Evolutionary conservation across 2,329 filamentous ascomycete genomes (phyloP).

Genomic region (Cercospora sesami): DNA sequence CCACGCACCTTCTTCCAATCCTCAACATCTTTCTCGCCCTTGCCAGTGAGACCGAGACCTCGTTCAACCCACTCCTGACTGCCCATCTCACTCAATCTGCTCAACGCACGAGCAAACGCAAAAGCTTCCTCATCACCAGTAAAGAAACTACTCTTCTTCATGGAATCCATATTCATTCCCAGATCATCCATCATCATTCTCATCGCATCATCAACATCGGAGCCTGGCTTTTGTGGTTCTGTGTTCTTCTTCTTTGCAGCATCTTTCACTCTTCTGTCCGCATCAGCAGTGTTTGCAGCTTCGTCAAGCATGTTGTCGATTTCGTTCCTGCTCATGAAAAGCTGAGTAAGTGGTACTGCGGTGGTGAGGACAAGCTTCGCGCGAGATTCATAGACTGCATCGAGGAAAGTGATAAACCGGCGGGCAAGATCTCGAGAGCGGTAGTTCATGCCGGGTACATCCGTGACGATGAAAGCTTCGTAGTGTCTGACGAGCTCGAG

Average conservation of each 20-base stretch:
- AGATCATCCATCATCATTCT: slow-evolving; percentile 83
- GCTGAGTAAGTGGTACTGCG: slow-evolving; percentile 76
- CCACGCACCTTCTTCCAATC: slow-evolving; percentile 66
- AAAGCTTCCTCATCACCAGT: slow-evolving; percentile 95
- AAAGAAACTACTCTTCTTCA: slow-evolving; percentile 86
- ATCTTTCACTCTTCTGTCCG: slow-evolving; percentile 38
- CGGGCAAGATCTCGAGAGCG: slow-evolving; percentile 82
- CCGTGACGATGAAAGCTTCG: slow-evolving; percentile 87
- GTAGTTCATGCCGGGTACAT: slow-evolving; percentile 70
- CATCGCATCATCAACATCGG: slow-evolving; percentile 65
- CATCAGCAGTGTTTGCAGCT: slow-evolving; percentile 32
- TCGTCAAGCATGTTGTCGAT: slow-evolving; percentile 49
- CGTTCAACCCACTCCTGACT: slow-evolving; percentile 92
- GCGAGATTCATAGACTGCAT: slow-evolving; percentile 88
- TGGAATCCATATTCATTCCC: slow-evolving; percentile 76
- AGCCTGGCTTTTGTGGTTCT: slow-evolving; percentile 27
- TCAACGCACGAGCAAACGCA: slow-evolving; percentile 87
- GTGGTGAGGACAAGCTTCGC: slow-evolving; percentile 95
- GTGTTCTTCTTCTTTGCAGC: slow-evolving; percentile 27
- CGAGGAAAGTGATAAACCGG: slow-evolving; percentile 95
- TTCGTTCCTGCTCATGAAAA: slow-evolving; percentile 61
- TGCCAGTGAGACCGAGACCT: slow-evolving; percentile 64
- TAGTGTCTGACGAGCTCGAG: slow-evolving; percentile 87
- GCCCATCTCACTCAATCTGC: slow-evolving; percentile 85
- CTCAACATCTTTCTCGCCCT: slow-evolving; percentile 65